Base-by-base conservation (phyloP, 208 protist genomes). In the Leishmania guyanensis region DNA sequence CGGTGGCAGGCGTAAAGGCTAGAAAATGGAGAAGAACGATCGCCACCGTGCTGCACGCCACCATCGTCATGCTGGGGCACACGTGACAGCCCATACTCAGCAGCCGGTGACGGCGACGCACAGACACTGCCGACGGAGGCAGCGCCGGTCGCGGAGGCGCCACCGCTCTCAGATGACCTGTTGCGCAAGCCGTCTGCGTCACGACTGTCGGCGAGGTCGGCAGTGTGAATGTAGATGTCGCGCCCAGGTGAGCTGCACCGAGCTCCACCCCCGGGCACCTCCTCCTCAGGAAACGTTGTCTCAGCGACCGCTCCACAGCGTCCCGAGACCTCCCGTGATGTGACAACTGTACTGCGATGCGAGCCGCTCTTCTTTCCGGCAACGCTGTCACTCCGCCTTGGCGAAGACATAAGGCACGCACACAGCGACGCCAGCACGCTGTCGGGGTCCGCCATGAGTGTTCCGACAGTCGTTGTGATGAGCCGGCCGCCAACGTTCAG, bases 381-480 rank as follows among this genome's bases (percentile, higher is more conserved):
- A 60, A 12, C 48, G 10, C 20, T 62, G 77, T 51, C 51, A 29
- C 48, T 8, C 26, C 50, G 77, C 4, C 62, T 36, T 17, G 26
- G n/a, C 33, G 68, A 8, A 3, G 77, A 60, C 3, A 39, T 46
- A 16, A 90, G 81, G n/a, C 69, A 84, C 39, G 72, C 74, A 50
- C 83, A 87, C 9, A 94, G 85, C 6, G 70, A 77, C n/a, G 87
- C 86, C 33, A 98, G 83, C 33, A 98, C 16, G 56, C 87, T 92
- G 53, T 93, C 83, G 3, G 85, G 88, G 48, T 96, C 92, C 0
- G 87, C 69, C 70, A 84, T 93, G 3, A 98, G 89, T 33, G 94
- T 97, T 3, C 91, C 68, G 1, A 95, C 56, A 20, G 93, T 98
- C 20, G 95, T 96, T 6, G 85, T 93, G 87, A 98, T 92, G 48